Evolutionary conservation across 148 eudicot genomes (phyloP), one percentile per base, ranked within the genome.

Genomic region (Mesembryanthemum crystallinum): DNA sequence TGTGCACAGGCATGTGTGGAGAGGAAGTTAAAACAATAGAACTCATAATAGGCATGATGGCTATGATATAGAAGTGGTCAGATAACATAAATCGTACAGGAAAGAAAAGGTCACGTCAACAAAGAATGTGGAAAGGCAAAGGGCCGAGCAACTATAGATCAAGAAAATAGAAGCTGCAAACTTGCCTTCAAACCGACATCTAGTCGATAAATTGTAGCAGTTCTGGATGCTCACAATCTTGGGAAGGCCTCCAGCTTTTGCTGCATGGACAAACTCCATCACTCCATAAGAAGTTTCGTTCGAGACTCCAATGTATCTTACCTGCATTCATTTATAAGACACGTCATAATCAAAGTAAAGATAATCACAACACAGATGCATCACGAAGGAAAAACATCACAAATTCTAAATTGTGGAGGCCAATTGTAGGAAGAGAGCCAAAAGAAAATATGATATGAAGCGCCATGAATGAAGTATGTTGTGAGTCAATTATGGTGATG

Each of bases 231-330:
- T 52, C 21, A 52, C 57, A 52, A 52, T 52, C 57, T 52, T 52
- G n/a, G 98, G 96, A 27, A 94, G 82, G 73, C 97, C 95, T 86
- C 81, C 93, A 66, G 67, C 85, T 89, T 92, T 92, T 73, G 97
- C 95, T 67, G 97, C 93, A 73, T 90, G 96, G 77, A 94, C 90
- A 73, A 94, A 94, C 82, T 92, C 97, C 98, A 94, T 94, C 69
- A 94, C 98, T 78, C 57, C 57, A 52, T 52, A 52, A 52, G 57
- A 52, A 52, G 57, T 52, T 52, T 52, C 57, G 17, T 52, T 94
- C 20, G 98, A 94, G 75, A 94, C 93, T 47, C 98, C 98, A 76
- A 92, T 89, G 80, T 94, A 90, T 70, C 97, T 84, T 54, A 94
- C 97, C 98, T 94, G 79, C 59, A 81, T 62, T 74, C 33, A 75